Evolutionary conservation across 768 basidiomycete species (phyloP), one percentile per base, ranked within the genome.

Genomic region (Trametes elegans): DNA sequence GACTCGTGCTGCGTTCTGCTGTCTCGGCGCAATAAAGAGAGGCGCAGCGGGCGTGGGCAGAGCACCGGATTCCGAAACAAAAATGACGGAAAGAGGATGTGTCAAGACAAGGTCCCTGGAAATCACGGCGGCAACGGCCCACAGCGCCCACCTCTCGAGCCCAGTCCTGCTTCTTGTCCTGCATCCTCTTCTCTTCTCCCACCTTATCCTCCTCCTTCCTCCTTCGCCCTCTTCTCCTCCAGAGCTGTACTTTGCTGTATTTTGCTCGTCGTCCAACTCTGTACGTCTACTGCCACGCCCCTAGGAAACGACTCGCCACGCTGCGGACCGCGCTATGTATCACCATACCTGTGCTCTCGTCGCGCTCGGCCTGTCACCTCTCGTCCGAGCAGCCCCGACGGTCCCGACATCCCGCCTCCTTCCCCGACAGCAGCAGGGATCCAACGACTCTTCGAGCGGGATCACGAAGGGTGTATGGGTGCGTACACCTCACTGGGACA

Each of bases 391-490:
- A 6, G 50, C 56, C 21, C 50, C 56, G 28, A 45, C 51, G 7
- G 24, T 18, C 34, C n/a, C n/a, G n/a, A n/a, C n/a, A n/a, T 36
- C 36, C 11, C 43, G 13, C 18, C 42, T 53, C 28, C 36, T 21
- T 7, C 42, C 46, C 13, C 26, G 56, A 23, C 49, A 51, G 23
- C 23, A 19, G 16, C 6, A 35, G n/a, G 28, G 36, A 13, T 23
- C n/a, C 19, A 9, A 18, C 5, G 5, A 38, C 24, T 7, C 21
- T n/a, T 23, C 21, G 6, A 43, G 31, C 21, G 19, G 26, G 29
- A 36, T 52, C 24, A 36, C 42, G 47, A n/a, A 28, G 26, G 28
- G 28, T n/a, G 35, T 60, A 48, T 60, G 54, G 54, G 59, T 60
- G 50, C 45, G 59, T 52, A 34, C 34, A 29, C 24, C 13, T 7